Conservation (phyloP, 129 eudicot species). For the Tagetes patula region DNA sequence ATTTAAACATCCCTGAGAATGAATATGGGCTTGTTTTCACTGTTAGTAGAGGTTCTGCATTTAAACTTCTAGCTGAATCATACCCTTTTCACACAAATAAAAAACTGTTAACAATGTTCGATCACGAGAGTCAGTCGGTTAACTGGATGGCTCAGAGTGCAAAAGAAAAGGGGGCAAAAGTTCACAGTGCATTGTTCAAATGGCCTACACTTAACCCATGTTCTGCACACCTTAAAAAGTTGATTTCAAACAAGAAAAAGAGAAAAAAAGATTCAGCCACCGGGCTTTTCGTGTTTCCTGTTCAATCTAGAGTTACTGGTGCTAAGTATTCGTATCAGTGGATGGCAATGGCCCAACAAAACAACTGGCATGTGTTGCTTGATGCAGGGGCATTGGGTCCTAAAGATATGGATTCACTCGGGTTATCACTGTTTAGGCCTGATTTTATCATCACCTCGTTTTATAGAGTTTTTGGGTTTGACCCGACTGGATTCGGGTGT, state of each 20-base stretch:
- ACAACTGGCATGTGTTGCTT: conserved; percentile 68
- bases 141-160: conserved; percentile 69
- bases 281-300: conserved; percentile 67
- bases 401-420: conserved; percentile 69
- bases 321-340: conserved; percentile 67
- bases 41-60: conserved; percentile 58
- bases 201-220: conserved; percentile 64
- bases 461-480: conserved; percentile 62
- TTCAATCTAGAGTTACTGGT: conserved; percentile 67
- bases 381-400: conserved; percentile 80
- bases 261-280: conserved; percentile 53
- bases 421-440: conserved; percentile 61
- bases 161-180: conserved; percentile 60
- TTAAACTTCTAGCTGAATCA: conserved; percentile 54
- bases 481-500: conserved; percentile 69
- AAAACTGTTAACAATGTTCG: conserved; percentile 57
- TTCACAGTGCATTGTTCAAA: conserved; percentile 52
- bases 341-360: conserved; percentile 70
- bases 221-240: conserved; percentile 49
- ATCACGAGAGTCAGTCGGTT: conserved; percentile 62
- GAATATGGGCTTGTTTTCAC: conserved; percentile 61
- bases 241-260: conserved; percentile 47
- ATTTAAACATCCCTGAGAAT: conserved; percentile 55
- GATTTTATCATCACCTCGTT: conserved; percentile 66
- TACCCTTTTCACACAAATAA: conserved; percentile 54